Evolutionary conservation across 306 rosid species (phyloP), one percentile per base, ranked within the genome.

Genomic region (Sicyos edulis): DNA sequence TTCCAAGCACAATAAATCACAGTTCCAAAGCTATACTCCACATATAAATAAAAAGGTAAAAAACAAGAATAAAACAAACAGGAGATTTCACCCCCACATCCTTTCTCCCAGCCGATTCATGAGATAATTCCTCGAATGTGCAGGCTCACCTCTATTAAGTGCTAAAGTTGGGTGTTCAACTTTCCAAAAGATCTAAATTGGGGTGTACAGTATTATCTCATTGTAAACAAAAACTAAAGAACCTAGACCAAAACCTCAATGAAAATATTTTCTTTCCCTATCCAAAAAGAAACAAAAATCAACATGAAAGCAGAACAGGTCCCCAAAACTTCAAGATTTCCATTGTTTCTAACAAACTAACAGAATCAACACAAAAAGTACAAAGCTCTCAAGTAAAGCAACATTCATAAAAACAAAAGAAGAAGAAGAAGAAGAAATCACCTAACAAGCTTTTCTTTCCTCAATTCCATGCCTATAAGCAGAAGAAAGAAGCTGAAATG

Each of bases 381-480:
- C 40, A 72, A 72, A 0, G 14, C 20, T 55, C 4, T 0, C 22
- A 8, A 68, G 51, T 13, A 68, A 68, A 6, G 20, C 42, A 14
- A 52, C 56, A 50, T 68, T 68, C 57, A 6, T 13, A 16, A 4
- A 44, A 72, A 9, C 10, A 71, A 53, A 40, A 14, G 17, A 54
- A 53, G 56, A 70, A 11, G 50, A 61, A 73, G 17, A 7, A 22
- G 5, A 32, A 32, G 4, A 32, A 32, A 42, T 83, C 71, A 88
- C 95, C 95, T 86, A 55, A 91, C 95, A 76, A 91, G 89, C 82
- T 82, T 91, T 22, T 83, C 95, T 80, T 82, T 86, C 83, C 80
- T 91, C 63, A 85, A 72, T 16, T 83, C 92, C 96, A 91, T 91
- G 72, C 54, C 45, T 62, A 57, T 77, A 44, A 59, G 45, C 13